Conservation (phyloP, 495 filamentous ascomycete species). For the Pseudotulostoma volvatum region DNA sequence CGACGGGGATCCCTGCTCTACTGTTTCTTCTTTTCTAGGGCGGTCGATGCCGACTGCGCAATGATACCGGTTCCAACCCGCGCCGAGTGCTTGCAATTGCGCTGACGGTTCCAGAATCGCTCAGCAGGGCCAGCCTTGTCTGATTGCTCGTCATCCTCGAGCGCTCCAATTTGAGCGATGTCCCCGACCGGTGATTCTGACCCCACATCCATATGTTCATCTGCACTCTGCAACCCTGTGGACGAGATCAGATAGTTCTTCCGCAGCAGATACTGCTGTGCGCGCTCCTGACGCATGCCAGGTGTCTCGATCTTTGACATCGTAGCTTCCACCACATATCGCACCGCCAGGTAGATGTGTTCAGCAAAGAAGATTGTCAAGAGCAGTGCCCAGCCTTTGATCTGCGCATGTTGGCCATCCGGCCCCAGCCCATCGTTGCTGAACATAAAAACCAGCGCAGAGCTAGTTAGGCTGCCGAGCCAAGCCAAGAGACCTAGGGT, state of each 20-base stretch:
- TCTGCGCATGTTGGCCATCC: constrained; percentile 38
- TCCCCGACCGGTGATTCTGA: constrained; percentile 9
- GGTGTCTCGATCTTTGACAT: constrained; percentile 72
- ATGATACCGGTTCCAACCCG: constrained; percentile 41
- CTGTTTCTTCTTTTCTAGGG: constrained; percentile 38
- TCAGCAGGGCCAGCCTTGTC: constrained; percentile 39
- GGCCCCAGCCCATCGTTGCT: constrained; percentile 43
- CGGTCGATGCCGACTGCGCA: constrained; percentile 18
- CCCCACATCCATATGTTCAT: constrained; percentile 6
- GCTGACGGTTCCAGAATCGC: constrained; percentile 54
- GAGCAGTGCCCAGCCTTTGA: constrained; percentile 67
- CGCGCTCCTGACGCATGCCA: constrained; percentile 63
- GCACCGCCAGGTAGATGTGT: constrained; percentile 62
- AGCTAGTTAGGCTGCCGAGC: constrained; percentile 73
- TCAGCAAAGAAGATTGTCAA: constrained; percentile 76
- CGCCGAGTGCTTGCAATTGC: constrained; percentile 42
- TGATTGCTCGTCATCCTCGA: constrained; percentile 52
- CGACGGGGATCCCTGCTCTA: no score
- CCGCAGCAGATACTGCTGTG: constrained; percentile 55
- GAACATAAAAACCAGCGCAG: constrained; percentile 81
- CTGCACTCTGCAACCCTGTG: constrained; percentile 11
- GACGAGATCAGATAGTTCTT: constrained; percentile 49
- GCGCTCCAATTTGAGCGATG: constrained; percentile 29
- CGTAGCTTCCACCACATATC: constrained; percentile 49
- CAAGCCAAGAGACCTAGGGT: constrained; percentile 76